Evolutionary conservation across 306 rosid species (phyloP).

Genomic region (Lithocarpus polystachyus): DNA sequence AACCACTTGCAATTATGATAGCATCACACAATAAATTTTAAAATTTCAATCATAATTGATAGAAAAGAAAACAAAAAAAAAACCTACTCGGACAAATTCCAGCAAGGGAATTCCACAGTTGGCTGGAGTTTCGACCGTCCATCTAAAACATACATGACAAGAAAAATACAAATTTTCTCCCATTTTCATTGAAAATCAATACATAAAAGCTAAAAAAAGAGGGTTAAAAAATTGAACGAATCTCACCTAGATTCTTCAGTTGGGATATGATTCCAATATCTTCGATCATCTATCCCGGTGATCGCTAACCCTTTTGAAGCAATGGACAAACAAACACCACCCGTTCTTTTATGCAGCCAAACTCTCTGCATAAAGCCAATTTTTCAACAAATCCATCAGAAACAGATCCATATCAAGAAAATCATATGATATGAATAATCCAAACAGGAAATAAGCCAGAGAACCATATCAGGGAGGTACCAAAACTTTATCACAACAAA

Average conservation of each 20-base stretch:
- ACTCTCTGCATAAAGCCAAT: conserved; percentile 53
- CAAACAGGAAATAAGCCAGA: not conserved
- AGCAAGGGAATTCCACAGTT: conserved; percentile 18
- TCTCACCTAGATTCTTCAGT: conserved; percentile 77
- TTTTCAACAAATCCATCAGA: conserved; percentile 13
- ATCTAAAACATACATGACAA: conserved; percentile 19
- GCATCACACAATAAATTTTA: not conserved
- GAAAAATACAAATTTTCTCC: conserved; percentile 16
- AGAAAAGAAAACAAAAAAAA: not conserved
- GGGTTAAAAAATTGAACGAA: not conserved
- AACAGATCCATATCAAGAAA: not conserved
- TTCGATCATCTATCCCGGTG: conserved; percentile 79
- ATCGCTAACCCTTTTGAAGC: conserved; percentile 75
- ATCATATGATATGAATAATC: not conserved
- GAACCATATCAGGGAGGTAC: not conserved
- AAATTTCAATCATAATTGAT: not conserved
- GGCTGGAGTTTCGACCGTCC: conserved; percentile 22
- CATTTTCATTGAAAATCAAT: conserved; percentile 10
- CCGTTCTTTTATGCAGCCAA: conserved; percentile 79
- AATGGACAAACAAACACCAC: conserved; percentile 68
- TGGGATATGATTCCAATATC: conserved; percentile 67
- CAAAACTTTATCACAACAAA: not conserved
- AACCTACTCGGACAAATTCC: conserved; percentile 19
- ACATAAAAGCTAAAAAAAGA: not conserved
- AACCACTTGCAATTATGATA: not conserved